Evolutionary conservation across 257 asterid species (phyloP), one percentile per base, ranked within the genome.

Genomic region (Nicotiana tabacum): DNA sequence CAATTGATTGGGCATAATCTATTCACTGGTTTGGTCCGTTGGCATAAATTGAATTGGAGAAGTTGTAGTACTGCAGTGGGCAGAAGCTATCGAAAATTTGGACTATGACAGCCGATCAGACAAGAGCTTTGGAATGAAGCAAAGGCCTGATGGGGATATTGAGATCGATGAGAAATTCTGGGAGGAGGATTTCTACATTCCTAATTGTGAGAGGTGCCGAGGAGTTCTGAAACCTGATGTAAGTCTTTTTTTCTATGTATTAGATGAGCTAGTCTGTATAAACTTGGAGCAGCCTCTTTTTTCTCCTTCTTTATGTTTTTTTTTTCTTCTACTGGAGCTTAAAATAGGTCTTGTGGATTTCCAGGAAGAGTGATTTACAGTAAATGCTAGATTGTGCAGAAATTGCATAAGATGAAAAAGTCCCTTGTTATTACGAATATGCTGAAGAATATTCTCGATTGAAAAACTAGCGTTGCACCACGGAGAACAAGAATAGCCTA

Each of bases 161-260:
- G 99, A 96, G 89, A 94, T 96, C 57, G 93, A 96, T 84, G 99
- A 94, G 92, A 96, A 93, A 85, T 96, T 96, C 86, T 96, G 99
- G 99, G 98, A 96, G 88, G 97, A 94, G 88, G 97, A 93, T 58
- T 94, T 94, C 83, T 88, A 87, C 77, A 94, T 96, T 80, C 99
- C 99, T 68, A 79, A 76, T 81, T 94, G 99, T 77, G 87, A 87
- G 82, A 90, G 81, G 70, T 96, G 99, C 86, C 79, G 87, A 77
- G 98, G 99, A 51, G 61, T 90, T 77, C 86, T 96, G 78, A 96
- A 96, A 91, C 99, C 99, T 77, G 97, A 96, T 67, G 99, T 96
- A 91, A 89, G 99, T 15, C 10, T 9, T 70, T 70, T 21, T 77
- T 62, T 67, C 39, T 55, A 27, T 58, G 33, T 77, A 16, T 62